Evolutionary conservation across 257 asterid species (phyloP), one percentile per base, ranked within the genome.

Genomic region (Solanum stenotomum): DNA sequence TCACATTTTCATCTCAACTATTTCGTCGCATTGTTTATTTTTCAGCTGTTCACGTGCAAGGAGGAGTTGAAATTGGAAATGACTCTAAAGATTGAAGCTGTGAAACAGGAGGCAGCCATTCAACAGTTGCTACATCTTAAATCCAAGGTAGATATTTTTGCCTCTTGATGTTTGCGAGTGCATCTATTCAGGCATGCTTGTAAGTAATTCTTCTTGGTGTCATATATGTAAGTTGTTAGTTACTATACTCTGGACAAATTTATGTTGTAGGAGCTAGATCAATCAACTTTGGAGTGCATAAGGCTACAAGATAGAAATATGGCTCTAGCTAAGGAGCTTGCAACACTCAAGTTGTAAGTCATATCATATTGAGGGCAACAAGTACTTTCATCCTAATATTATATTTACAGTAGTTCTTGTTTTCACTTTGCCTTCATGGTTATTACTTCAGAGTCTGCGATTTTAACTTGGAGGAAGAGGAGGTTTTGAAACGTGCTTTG

Each of bases 311-410:
- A 94, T 89, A 93, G 92, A 89, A 94, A 91, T 90, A 78, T 95
- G 93, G 93, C 98, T 70, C 93, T 96, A 90, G 99, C 98, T 82
- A 94, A 91, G 93, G 99, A 97, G 90, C 98, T 97, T 79, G 99
- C 98, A 11, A 95, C 98, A 87, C 88, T 93, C 87, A 96, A 94
- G 92, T 91, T 97, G 99, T 96, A 92, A 79, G 98, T 82, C 89
- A 49, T 56, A 61, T 85, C 87, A 86, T 87, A 65, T 85, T 65
- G 70, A 76, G 18, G 71, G 12, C 33, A 77, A 61, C 59, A 46
- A 33, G 87, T 38, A 46, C 35, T 59, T 67, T 38, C 82, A 68
- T 85, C 18, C 76, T 87, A 44, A 70, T n/a, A 3, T 79, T 22
- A 67, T 38, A n/a, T 49, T 89, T 81, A 76, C 68, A 46, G 13